Conservation (phyloP, 768 basidiomycete species). For the Hygrophorus russula region DNA sequence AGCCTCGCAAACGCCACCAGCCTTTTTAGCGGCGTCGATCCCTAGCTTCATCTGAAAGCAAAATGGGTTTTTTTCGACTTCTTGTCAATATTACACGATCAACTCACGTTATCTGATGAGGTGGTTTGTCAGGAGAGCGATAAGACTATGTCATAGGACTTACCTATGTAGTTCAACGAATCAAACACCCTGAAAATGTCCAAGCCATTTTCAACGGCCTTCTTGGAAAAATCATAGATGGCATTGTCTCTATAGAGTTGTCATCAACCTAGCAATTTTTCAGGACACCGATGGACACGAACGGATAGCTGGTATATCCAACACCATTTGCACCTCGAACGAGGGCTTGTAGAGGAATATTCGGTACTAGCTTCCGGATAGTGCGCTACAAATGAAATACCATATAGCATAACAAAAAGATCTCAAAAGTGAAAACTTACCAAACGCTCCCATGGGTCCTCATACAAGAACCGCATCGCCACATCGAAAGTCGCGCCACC, state of each 20-base stretch:
- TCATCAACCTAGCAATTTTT: background rate
- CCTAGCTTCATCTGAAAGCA: slow-evolving; percentile 82
- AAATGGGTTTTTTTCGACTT: background rate
- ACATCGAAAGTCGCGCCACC: slow-evolving; percentile 99
- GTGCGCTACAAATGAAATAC: slow-evolving; percentile 46
- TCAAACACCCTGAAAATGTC: slow-evolving; percentile 99
- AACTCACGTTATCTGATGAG: slow-evolving; percentile 5
- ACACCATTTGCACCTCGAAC: slow-evolving; percentile 99
- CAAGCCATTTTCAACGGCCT: slow-evolving; percentile 98
- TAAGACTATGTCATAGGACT: slow-evolving; percentile 14
- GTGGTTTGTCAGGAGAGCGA: background rate
- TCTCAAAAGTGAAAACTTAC: slow-evolving; percentile 28
- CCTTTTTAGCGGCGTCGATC: slow-evolving; percentile 99
- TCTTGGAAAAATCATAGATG: slow-evolving; percentile 99
- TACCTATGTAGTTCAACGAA: slow-evolving; percentile 96
- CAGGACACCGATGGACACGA: slow-evolving; percentile 17
- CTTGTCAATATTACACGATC: background rate
- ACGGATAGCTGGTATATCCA: slow-evolving; percentile 98
- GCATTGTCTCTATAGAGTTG: slow-evolving; percentile 70
- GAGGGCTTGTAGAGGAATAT: slow-evolving; percentile 96
- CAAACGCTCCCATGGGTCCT: slow-evolving; percentile 98
- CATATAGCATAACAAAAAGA: slow-evolving; percentile 1
- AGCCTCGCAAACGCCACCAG: slow-evolving; percentile 95
- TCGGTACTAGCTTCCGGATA: slow-evolving; percentile 91
- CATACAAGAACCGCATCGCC: slow-evolving; percentile 98